Evolutionary conservation across 1,139 yeast genomes (phyloP).

Genomic region (Debaryomycetaceae sp.): DNA sequence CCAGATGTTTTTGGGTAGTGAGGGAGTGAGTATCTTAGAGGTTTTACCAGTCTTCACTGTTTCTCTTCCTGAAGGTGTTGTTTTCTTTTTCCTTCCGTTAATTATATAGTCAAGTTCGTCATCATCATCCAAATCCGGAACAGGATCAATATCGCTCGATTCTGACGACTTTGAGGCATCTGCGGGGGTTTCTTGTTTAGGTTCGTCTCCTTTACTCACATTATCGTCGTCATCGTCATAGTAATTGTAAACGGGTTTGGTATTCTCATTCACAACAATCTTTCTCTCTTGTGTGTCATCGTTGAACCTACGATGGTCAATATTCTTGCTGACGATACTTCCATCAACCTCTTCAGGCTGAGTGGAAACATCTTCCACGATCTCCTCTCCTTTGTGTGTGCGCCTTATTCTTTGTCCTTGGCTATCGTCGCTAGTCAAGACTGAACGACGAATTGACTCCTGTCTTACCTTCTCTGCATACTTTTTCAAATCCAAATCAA

Average conservation of each 20-base stretch:
- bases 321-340: slow-evolving; percentile 36
- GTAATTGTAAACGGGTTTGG: slow-evolving; percentile 5
- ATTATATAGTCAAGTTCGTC: slow-evolving; percentile 13
- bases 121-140: slow-evolving; percentile 29
- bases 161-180: slow-evolving; percentile 5
- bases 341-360: slow-evolving; percentile 25
- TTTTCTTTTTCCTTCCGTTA: slow-evolving; percentile 6
- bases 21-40: slow-evolving; percentile 12
- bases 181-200: not conserved
- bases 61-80: not conserved
- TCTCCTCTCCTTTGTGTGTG: slow-evolving; percentile 85
- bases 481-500: slow-evolving; percentile 66
- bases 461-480: slow-evolving; percentile 71
- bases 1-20: slow-evolving; percentile 38
- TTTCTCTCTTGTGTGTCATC: slow-evolving; percentile 12
- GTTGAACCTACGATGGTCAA: slow-evolving; percentile 40
- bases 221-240: slow-evolving; percentile 14
- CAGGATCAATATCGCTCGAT: slow-evolving; percentile 14
- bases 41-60: not conserved
- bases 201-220: not conserved
- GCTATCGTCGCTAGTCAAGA: slow-evolving; percentile 49
- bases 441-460: slow-evolving; percentile 62
- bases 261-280: slow-evolving; percentile 11
- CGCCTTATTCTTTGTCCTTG: slow-evolving; percentile 61
- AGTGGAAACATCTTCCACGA: slow-evolving; percentile 51